Evolutionary conservation across 331 rosid genomes (phyloP), one percentile per base, ranked within the genome.

Genomic region (Phaseolus coccineus): DNA sequence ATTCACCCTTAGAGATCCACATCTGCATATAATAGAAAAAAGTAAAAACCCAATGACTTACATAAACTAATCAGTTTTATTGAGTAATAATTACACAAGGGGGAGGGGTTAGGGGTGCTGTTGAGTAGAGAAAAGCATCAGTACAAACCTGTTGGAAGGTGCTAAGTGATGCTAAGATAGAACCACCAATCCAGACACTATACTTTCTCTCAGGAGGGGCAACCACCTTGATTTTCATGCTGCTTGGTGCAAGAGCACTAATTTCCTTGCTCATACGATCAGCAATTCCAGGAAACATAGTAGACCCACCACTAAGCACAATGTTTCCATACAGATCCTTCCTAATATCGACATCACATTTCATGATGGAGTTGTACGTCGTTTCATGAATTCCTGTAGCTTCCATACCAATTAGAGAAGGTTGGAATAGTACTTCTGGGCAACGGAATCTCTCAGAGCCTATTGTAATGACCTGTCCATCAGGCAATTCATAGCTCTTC

Each of bases 241-340:
- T 84, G 62, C 87, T 84, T 55, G 87, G 84, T 70, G 87, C 87
- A 37, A 84, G 84, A 14, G 84, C 87, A 76, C 84, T 80, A 37
- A 84, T 84, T 82, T 84, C 87, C 87, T 84, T 84, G 82, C 87
- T 84, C 87, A 84, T 84, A 24, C 87, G 79, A 61, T 84, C 87
- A 28, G 87, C 87, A 74, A 84, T 84, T 52, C 87, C 87, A 61
- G 87, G 87, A 61, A 84, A 84, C 87, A 84, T 84, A 69, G 84
- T 84, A 11, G 87, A 84, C 10, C 87, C 87, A 51, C 87, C 87
- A 74, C 84, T 84, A 12, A 79, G 87, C 63, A 84, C 87, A 69
- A 84, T 84, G 84, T 79, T 84, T 16, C 84, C 87, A 4, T 84
- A 84, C 58, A 84, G 78, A 69, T 84, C 84, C 74, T 84, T 84